These are phyloP conservation scores for Helminthosporium solani DNA, from an alignment of 2,329 filamentous ascomycete genomes.

Conservation along the genomic window DNA sequence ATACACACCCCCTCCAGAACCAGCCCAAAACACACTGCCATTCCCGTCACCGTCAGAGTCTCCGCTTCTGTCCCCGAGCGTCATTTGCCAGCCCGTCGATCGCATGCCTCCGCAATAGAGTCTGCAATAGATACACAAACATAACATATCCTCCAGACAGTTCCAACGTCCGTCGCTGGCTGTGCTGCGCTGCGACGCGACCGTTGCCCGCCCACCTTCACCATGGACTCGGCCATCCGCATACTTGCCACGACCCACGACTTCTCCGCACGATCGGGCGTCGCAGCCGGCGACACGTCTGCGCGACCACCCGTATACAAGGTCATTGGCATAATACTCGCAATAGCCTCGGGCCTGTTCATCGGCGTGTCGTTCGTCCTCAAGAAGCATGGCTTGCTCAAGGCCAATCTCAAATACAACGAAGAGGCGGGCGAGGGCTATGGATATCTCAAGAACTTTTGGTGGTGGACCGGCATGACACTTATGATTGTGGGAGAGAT, in stretches of 20 bases:
- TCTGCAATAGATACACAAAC: slow-evolving; percentile 1
- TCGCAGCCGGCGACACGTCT: slow-evolving; percentile 27
- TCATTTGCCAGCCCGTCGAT: no score
- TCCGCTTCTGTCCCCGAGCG: no score
- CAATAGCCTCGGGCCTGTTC: slow-evolving; percentile 83
- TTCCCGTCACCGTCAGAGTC: neutral
- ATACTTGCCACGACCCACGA: slow-evolving; percentile 44
- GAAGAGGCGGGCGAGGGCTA: slow-evolving; percentile 96
- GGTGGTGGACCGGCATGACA: slow-evolving; percentile 95
- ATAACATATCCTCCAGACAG: slow-evolving; percentile 4
- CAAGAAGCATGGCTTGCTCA: slow-evolving; percentile 89
- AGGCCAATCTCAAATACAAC: slow-evolving; percentile 93
- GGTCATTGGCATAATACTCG: slow-evolving; percentile 79
- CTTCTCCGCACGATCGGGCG: slow-evolving; percentile 49
- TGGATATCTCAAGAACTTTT: slow-evolving; percentile 91
- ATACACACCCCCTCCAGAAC: neutral
- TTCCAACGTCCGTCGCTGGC: slow-evolving; percentile 11
- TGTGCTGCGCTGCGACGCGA: slow-evolving; percentile 14
- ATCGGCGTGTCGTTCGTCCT: slow-evolving; percentile 94
- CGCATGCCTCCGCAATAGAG: slow-evolving; percentile 14
- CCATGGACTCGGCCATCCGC: slow-evolving; percentile 48
- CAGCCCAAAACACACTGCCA: neutral
- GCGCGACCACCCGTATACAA: slow-evolving; percentile 68
- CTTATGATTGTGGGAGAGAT: slow-evolving; percentile 96
- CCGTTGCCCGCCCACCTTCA: slow-evolving; percentile 7